Base-by-base conservation (phyloP, 768 basidiomycete species). In the Pleurotus platypus region DNA sequence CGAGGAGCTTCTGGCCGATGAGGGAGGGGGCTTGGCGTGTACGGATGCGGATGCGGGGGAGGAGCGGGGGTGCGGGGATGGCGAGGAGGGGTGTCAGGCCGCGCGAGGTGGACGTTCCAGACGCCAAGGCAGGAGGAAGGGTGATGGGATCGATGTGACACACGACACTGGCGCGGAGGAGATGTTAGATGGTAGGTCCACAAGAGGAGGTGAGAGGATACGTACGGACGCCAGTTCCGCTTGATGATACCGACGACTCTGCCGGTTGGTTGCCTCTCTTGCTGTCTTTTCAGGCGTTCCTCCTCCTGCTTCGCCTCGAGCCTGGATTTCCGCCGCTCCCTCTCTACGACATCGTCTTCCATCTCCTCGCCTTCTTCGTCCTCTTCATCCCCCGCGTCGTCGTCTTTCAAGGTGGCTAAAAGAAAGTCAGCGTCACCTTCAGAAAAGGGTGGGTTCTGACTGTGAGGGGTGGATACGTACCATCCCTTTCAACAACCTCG, bases 81-180 rank as follows among this genome's bases (percentile, higher is more conserved):
- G 94, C 96, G 68, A 98, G 94, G 26, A 98, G 90, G 1, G 94
- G 91, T 74, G 95, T 94, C 55, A 87, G 85, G 40, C 90, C 85
- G 11, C 90, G 80, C 1, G 93, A 94, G 0, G 91, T 91, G 13
- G 83, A 67, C 57, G 85, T 86, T 3, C 85, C 82, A 3, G 90
- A 89, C 0, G 89, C 87, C 30, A 98, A 80, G 1, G 95, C 95
- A 0, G 89, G 84, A 58, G 86, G 83, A 35, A 98, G 80, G 1
- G 96, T 95, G 0, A 89, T 84, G 59, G 86, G 83, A 70, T 98
- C 97, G 48, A 99, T 86, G 69, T 98, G 95, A 70, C 94, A 98
- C 38, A 98, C 96, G 66, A 92, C 92, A 42, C 90, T 92, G 7
- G n/a, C n/a, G 8, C 64, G 38, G 38, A 37, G 30, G 2, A 40